Percentiles rank a stretch among this genome's conserved stretches.
Evolutionary conservation across 2,329 filamentous ascomycete species (phyloP).

Genomic region (Paecilomyces sp.): DNA sequence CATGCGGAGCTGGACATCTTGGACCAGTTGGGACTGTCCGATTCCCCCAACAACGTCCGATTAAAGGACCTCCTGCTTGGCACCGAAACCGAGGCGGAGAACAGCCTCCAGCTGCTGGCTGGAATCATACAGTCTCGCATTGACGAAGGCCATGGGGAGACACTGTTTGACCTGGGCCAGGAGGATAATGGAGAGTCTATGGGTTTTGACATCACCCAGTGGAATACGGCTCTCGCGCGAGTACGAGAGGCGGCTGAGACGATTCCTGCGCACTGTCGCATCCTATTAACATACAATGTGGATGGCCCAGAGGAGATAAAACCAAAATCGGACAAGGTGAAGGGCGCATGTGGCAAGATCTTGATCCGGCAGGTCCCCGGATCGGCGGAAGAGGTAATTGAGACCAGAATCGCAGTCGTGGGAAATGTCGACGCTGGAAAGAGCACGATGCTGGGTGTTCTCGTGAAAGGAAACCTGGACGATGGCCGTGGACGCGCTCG

Average conservation of each 20-base stretch:
- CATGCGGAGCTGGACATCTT: conserved; percentile 88
- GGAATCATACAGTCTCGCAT: conserved; percentile 62
- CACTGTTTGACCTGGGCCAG: conserved; percentile 83
- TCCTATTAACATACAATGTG: conserved; percentile 86
- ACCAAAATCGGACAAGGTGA: conserved; percentile 58
- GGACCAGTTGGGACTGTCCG: conserved; percentile 66
- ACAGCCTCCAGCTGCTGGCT: conserved; percentile 56
- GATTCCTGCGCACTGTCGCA: conserved; percentile 65
- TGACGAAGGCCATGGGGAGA: conserved; percentile 79
- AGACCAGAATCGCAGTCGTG: conserved; percentile 93
- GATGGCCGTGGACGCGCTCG: conserved; percentile 90
- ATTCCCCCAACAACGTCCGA: conserved; percentile 57
- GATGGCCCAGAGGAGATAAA: conserved; percentile 68
- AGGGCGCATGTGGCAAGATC: conserved; percentile 74
- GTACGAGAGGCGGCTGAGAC: conserved; percentile 59
- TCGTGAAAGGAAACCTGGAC: conserved; percentile 92
- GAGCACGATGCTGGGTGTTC: conserved; percentile 87
- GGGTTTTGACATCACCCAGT: conserved; percentile 66
- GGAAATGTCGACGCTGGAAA: conserved; percentile 98
- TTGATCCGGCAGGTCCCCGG: conserved; percentile 69
- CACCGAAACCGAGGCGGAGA: conserved; percentile 47
- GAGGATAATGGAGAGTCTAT: conserved; percentile 86
- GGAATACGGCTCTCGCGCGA: conserved; percentile 63
- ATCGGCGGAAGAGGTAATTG: conserved; percentile 79
- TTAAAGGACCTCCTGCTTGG: conserved; percentile 69